phyloP scores from a whole-genome alignment of 495 filamentous ascomycete species.

The Aspergillus leporis region DNA sequence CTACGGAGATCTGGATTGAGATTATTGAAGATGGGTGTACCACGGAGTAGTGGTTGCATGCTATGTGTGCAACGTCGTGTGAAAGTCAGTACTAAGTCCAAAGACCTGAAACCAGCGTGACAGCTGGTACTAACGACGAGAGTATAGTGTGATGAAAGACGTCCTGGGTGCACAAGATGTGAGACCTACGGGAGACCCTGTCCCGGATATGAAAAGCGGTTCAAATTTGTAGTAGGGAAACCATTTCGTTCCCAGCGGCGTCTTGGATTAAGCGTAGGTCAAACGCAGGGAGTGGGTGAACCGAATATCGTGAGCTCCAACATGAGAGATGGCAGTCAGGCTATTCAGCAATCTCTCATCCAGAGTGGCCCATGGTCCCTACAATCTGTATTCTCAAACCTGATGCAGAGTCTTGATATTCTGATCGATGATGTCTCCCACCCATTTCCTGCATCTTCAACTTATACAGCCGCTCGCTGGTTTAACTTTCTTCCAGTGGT shows the following conservation, averaged over 20 bases:
- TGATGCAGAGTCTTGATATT: constrained; percentile 26
- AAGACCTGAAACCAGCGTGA: neutral
- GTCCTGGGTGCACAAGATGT: constrained; percentile 34
- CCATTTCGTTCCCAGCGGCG: constrained; percentile 30
- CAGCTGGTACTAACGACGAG: neutral
- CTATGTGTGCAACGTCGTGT: constrained; percentile 38
- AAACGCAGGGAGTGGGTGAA: neutral
- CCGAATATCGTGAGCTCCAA: neutral
- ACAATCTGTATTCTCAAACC: constrained; percentile 19
- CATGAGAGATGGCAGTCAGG: neutral
- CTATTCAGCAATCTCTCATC: constrained; percentile 7
- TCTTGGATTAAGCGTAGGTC: constrained; percentile 2
- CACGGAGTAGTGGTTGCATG: constrained; percentile 58
- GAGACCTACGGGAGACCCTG: constrained; percentile 36
- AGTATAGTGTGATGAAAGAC: constrained; percentile 35
- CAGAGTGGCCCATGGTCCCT: constrained; percentile 8
- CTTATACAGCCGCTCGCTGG: constrained; percentile 28
- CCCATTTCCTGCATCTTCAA: constrained; percentile 18
- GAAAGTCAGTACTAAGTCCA: constrained; percentile 26
- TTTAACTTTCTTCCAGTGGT: constrained; percentile 30
- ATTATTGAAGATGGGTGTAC: constrained; percentile 39
- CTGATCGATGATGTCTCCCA: constrained; percentile 29
- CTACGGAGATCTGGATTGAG: neutral
- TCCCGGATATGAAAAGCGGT: constrained; percentile 36
- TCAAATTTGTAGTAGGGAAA: constrained; percentile 37